phyloP scores from a whole-genome alignment of 495 filamentous ascomycete species.

The Xylona heveae region DNA sequence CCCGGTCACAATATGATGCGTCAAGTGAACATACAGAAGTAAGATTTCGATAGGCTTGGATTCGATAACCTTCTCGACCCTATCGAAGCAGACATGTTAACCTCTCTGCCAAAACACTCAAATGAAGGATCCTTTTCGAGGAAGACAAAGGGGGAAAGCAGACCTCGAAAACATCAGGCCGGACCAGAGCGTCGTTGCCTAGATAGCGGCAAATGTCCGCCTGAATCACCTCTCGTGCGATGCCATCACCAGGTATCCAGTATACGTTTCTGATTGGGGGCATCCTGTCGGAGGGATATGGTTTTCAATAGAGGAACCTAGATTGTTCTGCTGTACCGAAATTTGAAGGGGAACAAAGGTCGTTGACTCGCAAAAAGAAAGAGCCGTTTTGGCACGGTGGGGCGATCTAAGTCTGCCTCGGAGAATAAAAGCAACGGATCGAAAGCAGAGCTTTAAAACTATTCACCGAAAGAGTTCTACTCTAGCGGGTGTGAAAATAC shows the following conservation, averaged over 20 bases:
- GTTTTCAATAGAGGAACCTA: no score
- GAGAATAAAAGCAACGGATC: no score
- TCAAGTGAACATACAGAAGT: slow-evolving; percentile 44
- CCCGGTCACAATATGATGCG: slow-evolving; percentile 9
- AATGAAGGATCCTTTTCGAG: slow-evolving; percentile 1
- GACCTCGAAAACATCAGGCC: slow-evolving; percentile 60
- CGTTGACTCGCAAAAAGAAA: no score
- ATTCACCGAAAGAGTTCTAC: no score
- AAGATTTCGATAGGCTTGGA: slow-evolving; percentile 71
- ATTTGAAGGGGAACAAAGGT: no score
- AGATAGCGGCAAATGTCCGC: slow-evolving; percentile 90
- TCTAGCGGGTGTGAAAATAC: no score
- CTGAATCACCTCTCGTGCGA: slow-evolving; percentile 83
- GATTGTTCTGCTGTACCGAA: no score
- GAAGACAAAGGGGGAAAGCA: neutral
- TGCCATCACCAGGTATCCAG: slow-evolving; percentile 75
- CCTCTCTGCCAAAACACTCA: neutral
- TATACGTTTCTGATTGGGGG: slow-evolving; percentile 36
- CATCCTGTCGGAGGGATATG: slow-evolving; percentile 3
- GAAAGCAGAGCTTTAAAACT: no score
- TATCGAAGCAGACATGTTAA: slow-evolving; percentile 13
- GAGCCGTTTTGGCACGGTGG: no score
- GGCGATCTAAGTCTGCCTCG: no score
- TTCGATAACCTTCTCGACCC: slow-evolving; percentile 59
- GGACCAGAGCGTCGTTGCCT: slow-evolving; percentile 75